Base-by-base conservation (phyloP, 805 yeast genomes). In the Ogataea polymorpha region DNA sequence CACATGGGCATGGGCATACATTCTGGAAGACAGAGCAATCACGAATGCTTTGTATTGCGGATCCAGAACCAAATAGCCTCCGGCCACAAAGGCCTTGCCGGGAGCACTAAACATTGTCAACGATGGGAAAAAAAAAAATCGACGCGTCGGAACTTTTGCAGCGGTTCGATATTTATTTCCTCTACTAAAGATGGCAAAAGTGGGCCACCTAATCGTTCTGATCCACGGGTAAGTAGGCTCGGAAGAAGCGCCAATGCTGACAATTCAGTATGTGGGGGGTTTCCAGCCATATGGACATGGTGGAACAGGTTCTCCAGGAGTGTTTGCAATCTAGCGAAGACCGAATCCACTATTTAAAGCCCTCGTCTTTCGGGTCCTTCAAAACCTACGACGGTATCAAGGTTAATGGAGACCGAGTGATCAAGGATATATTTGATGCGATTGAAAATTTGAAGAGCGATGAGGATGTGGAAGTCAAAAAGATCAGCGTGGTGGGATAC, bases 1-100 rank as follows among this genome's bases (percentile, higher is more conserved):
- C 9, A 26, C 14, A 8, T 31, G 23, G 1, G 55, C 48, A 35
- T 46, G 35, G n/a, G 95, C 87, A 59, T 90, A 90, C 86, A 93
- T 91, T 48, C 98, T 72, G 5, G 96, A 78, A 1, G 95, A 84
- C 13, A 93, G 72, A 0, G 96, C 98, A 10, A 91, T 80, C 3
- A 86, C 95, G 58, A 82, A 85, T 0, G 96, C 79, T 33, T 71
- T 65, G 65, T 84, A 90, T 26, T 62, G 62, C 0, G 90, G 90
- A 44, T 86, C 93, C 15, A 93, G 67, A 0, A 93, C 98, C 24
- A 93, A 71, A 59, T 93, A 93, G 0, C 99, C 99, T 14, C 99
- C 99, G 1, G 93, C 96, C 10, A 93, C 54, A 20, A 93, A 68
- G 1, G 97, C 98, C 61, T 93, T 93, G 0, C 98, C 97, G 0